phyloP scores from a whole-genome alignment of 176 grass and related monocot genomes.

The Metroxylon sagu region DNA sequence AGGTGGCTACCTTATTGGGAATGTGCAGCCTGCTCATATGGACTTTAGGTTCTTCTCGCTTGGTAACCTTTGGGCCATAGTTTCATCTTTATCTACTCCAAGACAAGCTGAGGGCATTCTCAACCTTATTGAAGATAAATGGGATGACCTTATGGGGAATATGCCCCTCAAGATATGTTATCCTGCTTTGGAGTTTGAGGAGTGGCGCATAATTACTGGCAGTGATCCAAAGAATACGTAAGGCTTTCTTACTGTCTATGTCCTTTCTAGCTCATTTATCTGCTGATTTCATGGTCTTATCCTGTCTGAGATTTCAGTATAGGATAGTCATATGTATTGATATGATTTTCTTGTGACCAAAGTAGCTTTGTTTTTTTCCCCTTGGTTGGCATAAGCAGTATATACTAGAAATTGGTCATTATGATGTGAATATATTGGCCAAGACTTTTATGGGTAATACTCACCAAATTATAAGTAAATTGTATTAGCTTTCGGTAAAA shows the following conservation, averaged over 20 bases:
- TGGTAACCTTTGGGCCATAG: constrained; percentile 78
- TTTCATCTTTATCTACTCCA: constrained; percentile 68
- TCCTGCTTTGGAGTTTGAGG: constrained; percentile 76
- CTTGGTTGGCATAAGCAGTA: too few relatives aligned
- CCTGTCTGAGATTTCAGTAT: too few relatives aligned
- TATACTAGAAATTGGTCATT: too few relatives aligned
- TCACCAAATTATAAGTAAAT: too few relatives aligned
- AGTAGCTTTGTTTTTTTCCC: too few relatives aligned
- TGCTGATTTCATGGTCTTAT: too few relatives aligned
- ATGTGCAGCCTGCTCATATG: constrained; percentile 85
- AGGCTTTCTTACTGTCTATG: constrained; percentile 11
- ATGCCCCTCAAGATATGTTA: constrained; percentile 79
- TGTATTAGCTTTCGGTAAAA: too few relatives aligned
- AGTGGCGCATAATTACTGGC: constrained; percentile 77
- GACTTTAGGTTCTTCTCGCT: constrained; percentile 82
- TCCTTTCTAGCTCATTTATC: neutral
- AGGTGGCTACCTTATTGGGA: constrained; percentile 74
- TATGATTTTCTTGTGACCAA: too few relatives aligned
- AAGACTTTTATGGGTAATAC: too few relatives aligned
- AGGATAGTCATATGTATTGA: too few relatives aligned
- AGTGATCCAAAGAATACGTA: constrained; percentile 93
- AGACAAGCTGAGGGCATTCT: constrained; percentile 73
- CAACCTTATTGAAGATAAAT: constrained; percentile 82
- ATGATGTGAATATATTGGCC: too few relatives aligned
- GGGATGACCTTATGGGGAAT: constrained; percentile 65